Conservation (phyloP, 768 basidiomycete species). For the Russula olivacea region DNA sequence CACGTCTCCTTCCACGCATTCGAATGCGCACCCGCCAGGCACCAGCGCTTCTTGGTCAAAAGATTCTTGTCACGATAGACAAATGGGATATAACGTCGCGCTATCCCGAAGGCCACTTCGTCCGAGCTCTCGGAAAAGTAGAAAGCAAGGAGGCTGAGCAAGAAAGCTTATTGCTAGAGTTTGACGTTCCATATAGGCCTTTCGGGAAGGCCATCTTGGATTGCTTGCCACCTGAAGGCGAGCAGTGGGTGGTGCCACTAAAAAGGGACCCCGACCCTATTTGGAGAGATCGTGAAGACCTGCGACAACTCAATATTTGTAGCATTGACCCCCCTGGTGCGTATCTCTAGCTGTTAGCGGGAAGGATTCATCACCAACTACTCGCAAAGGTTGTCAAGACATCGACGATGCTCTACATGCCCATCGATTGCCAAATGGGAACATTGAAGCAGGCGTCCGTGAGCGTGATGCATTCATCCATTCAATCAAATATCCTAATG, state of each 20-base stretch:
- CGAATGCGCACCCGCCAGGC: conserved; percentile 94
- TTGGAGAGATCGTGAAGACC: conserved; percentile 85
- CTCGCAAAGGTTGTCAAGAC: conserved; percentile 77
- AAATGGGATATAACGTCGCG: conserved; percentile 82
- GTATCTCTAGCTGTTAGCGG: conserved; percentile 14
- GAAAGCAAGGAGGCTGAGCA: conserved; percentile 96
- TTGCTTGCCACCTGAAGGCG: conserved; percentile 86
- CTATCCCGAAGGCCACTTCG: conserved; percentile 97
- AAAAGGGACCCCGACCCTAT: conserved; percentile 47
- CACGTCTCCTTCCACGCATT: conserved; percentile 86
- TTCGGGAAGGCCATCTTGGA: conserved; percentile 94
- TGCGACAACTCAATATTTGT: conserved; percentile 81
- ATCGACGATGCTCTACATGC: conserved; percentile 98
- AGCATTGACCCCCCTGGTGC: conserved; percentile 95
- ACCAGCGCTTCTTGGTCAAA: conserved; percentile 79
- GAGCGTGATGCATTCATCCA: conserved; percentile 36
- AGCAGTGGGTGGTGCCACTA: conserved; percentile 85
- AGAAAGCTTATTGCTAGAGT: conserved; percentile 89
- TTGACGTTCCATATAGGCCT: conserved; percentile 91
- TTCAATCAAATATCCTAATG: background rate
- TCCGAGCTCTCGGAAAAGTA: conserved; percentile 82
- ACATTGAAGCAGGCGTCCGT: conserved; percentile 98
- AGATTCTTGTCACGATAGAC: conserved; percentile 94
- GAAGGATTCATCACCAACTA: conserved; percentile 11
- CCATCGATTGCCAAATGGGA: conserved; percentile 77